Percentiles rank a stretch among this genome's conserved stretches.
phyloP scores from a whole-genome alignment of 306 rosid species.

The Vigna mungo region DNA sequence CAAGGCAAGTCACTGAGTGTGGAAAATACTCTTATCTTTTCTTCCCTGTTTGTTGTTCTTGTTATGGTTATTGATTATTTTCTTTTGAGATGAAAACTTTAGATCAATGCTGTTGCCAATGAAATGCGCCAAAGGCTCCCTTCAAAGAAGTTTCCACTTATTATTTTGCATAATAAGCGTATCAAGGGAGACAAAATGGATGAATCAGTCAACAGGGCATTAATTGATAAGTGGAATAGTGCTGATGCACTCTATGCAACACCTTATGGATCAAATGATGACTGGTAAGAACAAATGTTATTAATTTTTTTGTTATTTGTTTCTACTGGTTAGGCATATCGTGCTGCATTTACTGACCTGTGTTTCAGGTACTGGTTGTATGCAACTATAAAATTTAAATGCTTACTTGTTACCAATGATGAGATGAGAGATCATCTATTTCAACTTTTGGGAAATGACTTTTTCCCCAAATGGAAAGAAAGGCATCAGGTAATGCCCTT shows the following conservation, averaged over 20 bases:
- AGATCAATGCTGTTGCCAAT: conserved; percentile 80
- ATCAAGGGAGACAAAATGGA: conserved; percentile 76
- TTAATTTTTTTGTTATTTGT: not conserved
- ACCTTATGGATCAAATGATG: conserved; percentile 90
- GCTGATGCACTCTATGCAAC: conserved; percentile 88
- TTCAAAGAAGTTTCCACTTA: conserved; percentile 85
- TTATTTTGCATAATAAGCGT: conserved; percentile 85
- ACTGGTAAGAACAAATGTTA: conserved; percentile 70
- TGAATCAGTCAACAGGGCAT: conserved; percentile 64
- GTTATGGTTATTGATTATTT: conserved; percentile 17
- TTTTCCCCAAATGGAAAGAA: conserved; percentile 97
- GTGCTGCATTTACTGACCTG: conserved; percentile 50
- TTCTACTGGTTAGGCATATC: conserved; percentile 37
- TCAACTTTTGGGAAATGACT: conserved; percentile 93
- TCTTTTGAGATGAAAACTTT: conserved; percentile 34
- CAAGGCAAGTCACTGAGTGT: conserved; percentile 68
- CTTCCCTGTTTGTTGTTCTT: conserved; percentile 19
- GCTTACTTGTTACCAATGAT: conserved; percentile 88
- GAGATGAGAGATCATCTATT: conserved; percentile 96
- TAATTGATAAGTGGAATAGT: conserved; percentile 80
- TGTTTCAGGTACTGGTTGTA: conserved; percentile 98
- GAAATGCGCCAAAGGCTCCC: conserved; percentile 79
- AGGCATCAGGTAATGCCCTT: conserved; percentile 81
- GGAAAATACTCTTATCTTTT: conserved; percentile 1
- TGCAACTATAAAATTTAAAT: conserved; percentile 94